These are phyloP conservation scores for Berberis vulgaris DNA, from an alignment of 164 flowering plant species.

Conservation along the genomic window DNA sequence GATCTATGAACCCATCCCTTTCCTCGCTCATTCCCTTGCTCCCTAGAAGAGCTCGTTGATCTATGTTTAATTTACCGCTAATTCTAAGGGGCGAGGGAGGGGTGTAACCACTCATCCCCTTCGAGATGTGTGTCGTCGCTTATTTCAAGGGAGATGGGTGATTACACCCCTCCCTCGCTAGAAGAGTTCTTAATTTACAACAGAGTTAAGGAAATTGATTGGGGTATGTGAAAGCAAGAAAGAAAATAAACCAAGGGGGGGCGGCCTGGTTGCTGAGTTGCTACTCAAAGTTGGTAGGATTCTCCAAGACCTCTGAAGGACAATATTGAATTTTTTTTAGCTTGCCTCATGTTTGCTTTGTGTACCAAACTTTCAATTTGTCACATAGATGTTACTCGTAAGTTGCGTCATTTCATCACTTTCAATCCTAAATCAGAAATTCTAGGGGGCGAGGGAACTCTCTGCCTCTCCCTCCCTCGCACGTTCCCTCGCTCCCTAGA, in stretches of 20 bases:
- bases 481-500: no score
- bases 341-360: neutral
- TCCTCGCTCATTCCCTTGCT: no score
- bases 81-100: no score
- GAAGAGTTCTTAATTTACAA: neutral
- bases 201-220: neutral
- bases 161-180: no score
- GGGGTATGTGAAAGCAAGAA: constrained; percentile 1
- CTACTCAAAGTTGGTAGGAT: constrained; percentile 8
- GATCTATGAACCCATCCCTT: neutral
- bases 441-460: no score
- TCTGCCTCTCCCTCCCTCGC: no score
- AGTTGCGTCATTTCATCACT: neutral
- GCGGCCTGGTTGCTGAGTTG: neutral
- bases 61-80: no score
- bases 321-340: neutral
- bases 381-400: constrained; percentile 2
- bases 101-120: no score
- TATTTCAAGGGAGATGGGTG: no score
- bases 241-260: neutral
- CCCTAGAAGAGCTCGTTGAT: no score
- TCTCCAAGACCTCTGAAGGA: neutral
- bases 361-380: neutral
- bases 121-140: no score
- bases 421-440: neutral